Base-by-base conservation (phyloP, 805 yeast species). In the Candida ovalis region DNA sequence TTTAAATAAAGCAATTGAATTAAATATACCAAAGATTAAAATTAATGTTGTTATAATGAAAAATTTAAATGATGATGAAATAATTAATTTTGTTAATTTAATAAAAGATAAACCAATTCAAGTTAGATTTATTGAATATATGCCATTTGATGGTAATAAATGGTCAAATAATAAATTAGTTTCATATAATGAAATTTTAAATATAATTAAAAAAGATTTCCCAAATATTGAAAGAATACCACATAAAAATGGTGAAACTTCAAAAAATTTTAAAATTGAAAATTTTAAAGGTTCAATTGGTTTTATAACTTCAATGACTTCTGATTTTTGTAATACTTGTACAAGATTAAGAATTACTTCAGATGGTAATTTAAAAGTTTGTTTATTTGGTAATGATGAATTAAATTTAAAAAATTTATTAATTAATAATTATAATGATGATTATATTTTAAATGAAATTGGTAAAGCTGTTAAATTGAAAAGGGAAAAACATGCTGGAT, bases 61-160 rank as follows among this genome's bases (percentile, higher is more conserved):
- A 35, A 72, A 72, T 24, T 48, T 73, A 40, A 77, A 78, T 49
- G 82, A 78, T 28, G 82, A 77, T 55, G 82, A 78, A 55, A 65
- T 78, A 2, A 49, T 69, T 18, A 71, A 75, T 51, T 78, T 78
- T 60, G 77, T 75, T 1, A 68, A 67, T 33, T 46, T 77, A 48
- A 67, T 78, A 10, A 56, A 61, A 45, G 60, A 66, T 33, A 55
- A 61, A 37, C 71, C 73, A 4, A 50, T 77, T 6, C 81, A 78
- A 51, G 72, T 78, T 21, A 62, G 82, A 46, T 78, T 78, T 55
- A 78, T 78, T 38, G 83, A 78, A 54, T 78, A 77, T 59, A 78
- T 78, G 83, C 83, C 83, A 4, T 78, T 78, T 56, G 76, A 68
- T 49, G 83, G 83, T 2, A 78, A 78, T 59, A 73, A 72, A 52